Evolutionary conservation across 169 alveolate genomes (phyloP), one percentile per base, ranked within the genome.

Genomic region (Plasmodium cynomolgi): DNA sequence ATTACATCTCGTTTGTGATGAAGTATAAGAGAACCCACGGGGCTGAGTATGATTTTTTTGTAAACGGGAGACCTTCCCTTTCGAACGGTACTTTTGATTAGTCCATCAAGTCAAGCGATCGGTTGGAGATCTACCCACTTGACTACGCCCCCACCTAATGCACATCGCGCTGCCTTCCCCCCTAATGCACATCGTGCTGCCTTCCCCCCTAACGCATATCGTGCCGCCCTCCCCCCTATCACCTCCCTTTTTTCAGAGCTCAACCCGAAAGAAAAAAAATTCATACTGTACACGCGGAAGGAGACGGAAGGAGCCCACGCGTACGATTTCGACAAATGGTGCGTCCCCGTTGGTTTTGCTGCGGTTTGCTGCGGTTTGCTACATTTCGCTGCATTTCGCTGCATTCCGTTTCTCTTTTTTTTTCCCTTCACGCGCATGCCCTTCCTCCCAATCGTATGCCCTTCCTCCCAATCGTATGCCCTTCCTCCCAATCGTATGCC

Each of bases 281-380:
- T 50, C 71, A 13, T 88, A 3, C 44, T 88, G n/a, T 88, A 88
- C 50, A 88, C 93, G 20, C 84, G 93, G 44, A 88, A 77, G 88
- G 93, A 88, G 81, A 88, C 82, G 13, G 93, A 88, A 79, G 93
- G 93, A 23, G 93, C 88, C 26, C 93, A 88, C 71, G 79, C 93
- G 4, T 88, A 88, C 29, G 93, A 88, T 39, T 88, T 88, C 82
- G 93, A 88, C 31, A 88, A 88, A 79, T 88, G 93, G 93, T 88
- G 34, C 71, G 74, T 37, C 58, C 33, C n/a, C 23, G 31, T 31
- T 73, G n/a, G 1, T 41, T 1, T 15, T 17, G 56, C n/a, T 41
- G 13, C 13, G 15, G 13, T 41, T 41, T 1, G 50, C 2, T 41
- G 50, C 44, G 8, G 9, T 37, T 37, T 7, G 44, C 0, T 37